Conservation (phyloP, 2,329 filamentous ascomycete genomes). For the Triangularia verruculosa region DNA sequence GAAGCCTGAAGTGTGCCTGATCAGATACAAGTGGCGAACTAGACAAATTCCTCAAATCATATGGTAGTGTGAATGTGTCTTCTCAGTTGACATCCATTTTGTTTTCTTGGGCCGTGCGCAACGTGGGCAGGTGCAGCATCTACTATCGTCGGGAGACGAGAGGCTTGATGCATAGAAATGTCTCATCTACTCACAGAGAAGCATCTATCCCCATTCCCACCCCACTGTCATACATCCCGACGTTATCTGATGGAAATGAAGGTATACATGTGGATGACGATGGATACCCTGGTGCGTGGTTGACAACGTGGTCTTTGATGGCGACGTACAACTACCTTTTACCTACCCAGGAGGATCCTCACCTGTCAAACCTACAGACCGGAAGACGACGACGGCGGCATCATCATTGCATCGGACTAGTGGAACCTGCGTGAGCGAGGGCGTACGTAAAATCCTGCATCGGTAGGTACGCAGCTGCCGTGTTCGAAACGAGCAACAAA, state of each 20-base stretch:
- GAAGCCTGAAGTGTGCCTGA: not conserved
- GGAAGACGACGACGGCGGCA: not conserved
- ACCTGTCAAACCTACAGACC: not conserved
- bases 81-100: not conserved
- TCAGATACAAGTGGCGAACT: not conserved
- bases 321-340: not conserved
- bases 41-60: not conserved
- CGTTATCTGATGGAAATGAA: not conserved
- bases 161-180: not conserved
- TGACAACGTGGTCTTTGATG: not conserved
- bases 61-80: not conserved
- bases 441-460: constrained; percentile 1
- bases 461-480: constrained; percentile 10
- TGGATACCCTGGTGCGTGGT: not conserved
- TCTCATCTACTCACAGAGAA: not conserved
- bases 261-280: not conserved
- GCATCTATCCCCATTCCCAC: not conserved
- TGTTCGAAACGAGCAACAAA: not conserved
- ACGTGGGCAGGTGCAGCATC: not conserved
- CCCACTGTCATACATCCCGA: not conserved
- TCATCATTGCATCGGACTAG: constrained; percentile 17
- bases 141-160: not conserved
- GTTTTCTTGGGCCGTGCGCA: not conserved
- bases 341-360: not conserved
- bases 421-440: constrained; percentile 14